Conservation (phyloP, 176 grass and related monocot genomes). For the Musa acuminata region DNA sequence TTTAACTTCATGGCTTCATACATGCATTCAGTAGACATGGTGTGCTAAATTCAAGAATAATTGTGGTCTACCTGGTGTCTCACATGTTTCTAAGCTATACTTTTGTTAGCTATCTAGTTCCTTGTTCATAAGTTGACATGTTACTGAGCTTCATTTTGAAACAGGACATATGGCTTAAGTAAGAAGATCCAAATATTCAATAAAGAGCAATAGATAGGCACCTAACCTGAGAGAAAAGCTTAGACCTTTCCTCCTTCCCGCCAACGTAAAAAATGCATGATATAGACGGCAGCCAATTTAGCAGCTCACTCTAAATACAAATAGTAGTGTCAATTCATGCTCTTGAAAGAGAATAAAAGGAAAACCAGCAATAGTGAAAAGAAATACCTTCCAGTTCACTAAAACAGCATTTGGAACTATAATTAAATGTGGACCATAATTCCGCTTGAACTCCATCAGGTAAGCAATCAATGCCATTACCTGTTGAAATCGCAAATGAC, state of each 20-base stretch:
- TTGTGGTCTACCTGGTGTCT: not conserved
- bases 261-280: constrained; percentile 99
- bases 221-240: constrained; percentile 85
- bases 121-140: not conserved
- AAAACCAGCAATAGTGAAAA: constrained; percentile 7
- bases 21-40: not conserved
- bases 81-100: not conserved
- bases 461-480: constrained; percentile 98
- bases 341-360: not conserved
- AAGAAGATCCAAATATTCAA: not conserved
- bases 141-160: not conserved
- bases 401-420: constrained; percentile 99
- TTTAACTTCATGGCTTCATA: not conserved
- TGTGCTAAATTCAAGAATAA: not conserved
- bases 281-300: constrained; percentile 86
- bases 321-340: constrained; percentile 26
- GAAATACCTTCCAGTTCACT: constrained; percentile 98
- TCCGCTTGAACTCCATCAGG: constrained; percentile 99
- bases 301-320: constrained; percentile 76
- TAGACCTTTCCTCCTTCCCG: constrained; percentile 80
- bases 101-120: not conserved
- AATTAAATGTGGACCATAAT: constrained; percentile 97
- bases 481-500: constrained; percentile 30
- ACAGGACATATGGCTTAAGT: not conserved
- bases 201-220: constrained; percentile 1